These are phyloP conservation scores for Fonsecaea nubica DNA, from an alignment of 2,329 filamentous ascomycete genomes.

Conservation along the genomic window DNA sequence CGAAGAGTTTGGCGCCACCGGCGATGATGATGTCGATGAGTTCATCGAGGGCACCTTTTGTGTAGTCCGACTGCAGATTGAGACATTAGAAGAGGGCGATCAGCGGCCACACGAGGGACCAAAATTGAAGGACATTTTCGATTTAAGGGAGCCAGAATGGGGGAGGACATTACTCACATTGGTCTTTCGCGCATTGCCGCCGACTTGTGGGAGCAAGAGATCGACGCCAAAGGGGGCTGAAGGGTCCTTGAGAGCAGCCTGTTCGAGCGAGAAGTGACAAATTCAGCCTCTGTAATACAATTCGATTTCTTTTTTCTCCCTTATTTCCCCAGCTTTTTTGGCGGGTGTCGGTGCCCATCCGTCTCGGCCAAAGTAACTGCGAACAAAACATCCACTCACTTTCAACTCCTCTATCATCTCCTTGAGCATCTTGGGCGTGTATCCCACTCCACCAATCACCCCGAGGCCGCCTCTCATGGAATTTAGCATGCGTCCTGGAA, in stretches of 20 bases:
- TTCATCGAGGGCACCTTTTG: conserved; percentile 77
- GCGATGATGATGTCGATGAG: conserved; percentile 79
- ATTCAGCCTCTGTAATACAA: neutral
- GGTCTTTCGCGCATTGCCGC: conserved; percentile 76
- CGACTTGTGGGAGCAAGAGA: conserved; percentile 80
- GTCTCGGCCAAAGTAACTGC: neutral
- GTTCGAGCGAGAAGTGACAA: neutral
- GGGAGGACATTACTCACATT: conserved; percentile 48
- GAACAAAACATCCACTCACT: conserved; percentile 15
- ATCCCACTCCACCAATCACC: conserved; percentile 40
- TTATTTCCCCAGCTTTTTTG: too few species aligned
- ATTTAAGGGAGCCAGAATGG: neutral
- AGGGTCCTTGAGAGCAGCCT: conserved; percentile 66
- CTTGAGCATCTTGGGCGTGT: conserved; percentile 72
- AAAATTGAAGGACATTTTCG: neutral
- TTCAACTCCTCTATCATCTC: conserved; percentile 63
- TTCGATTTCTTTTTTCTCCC: too few species aligned
- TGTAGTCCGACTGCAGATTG: conserved; percentile 74
- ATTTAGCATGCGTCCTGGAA: neutral
- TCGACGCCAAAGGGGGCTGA: conserved; percentile 80
- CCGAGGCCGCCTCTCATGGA: conserved; percentile 36
- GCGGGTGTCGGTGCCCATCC: neutral
- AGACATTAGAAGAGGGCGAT: neutral
- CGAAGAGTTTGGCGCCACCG: conserved; percentile 76
- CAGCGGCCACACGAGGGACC: neutral